A percentile compares a stretch with the other conserved stretches of the same genome.
Conservation (phyloP, 164 flowering plant species). For the Berberis vulgaris region DNA sequence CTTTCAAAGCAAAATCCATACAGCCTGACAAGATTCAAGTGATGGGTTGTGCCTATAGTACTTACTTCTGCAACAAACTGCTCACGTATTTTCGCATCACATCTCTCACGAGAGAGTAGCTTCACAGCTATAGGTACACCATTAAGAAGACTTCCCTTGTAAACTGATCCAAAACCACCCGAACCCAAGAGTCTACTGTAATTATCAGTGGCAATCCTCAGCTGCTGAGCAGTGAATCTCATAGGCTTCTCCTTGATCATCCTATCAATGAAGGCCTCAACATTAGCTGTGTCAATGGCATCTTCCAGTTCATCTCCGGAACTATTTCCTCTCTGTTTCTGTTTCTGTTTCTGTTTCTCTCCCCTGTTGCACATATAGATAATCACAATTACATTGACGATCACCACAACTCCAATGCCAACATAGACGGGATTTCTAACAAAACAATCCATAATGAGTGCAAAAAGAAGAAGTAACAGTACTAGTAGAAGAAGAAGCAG, state of each 20-base stretch:
- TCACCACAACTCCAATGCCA: background rate
- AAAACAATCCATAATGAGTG: background rate
- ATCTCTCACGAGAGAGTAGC: constrained; percentile 9
- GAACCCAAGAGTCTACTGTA: constrained; percentile 14
- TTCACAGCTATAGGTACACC: constrained; percentile 21
- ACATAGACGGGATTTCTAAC: background rate
- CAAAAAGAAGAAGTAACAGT: background rate
- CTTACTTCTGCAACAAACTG: constrained; percentile 27
- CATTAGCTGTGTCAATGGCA: background rate
- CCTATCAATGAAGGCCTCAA: background rate
- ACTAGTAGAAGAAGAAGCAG: background rate
- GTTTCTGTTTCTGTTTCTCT: background rate
- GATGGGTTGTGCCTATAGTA: constrained; percentile 23
- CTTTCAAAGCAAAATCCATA: constrained; percentile 20
- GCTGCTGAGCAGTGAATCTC: constrained; percentile 19
- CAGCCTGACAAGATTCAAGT: constrained; percentile 21
- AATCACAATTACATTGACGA: background rate
- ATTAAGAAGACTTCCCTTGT: constrained; percentile 15
- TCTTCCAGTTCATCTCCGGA: background rate
- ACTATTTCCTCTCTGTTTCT: background rate
- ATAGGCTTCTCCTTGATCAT: constrained; percentile 15
- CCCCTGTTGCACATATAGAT: background rate
- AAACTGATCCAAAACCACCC: constrained; percentile 26
- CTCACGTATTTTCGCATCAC: constrained; percentile 10
- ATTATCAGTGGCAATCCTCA: constrained; percentile 10